Evolutionary conservation across 108 stramenopile genomes (phyloP).

Genomic region (Pseudonitzschia pungens): DNA sequence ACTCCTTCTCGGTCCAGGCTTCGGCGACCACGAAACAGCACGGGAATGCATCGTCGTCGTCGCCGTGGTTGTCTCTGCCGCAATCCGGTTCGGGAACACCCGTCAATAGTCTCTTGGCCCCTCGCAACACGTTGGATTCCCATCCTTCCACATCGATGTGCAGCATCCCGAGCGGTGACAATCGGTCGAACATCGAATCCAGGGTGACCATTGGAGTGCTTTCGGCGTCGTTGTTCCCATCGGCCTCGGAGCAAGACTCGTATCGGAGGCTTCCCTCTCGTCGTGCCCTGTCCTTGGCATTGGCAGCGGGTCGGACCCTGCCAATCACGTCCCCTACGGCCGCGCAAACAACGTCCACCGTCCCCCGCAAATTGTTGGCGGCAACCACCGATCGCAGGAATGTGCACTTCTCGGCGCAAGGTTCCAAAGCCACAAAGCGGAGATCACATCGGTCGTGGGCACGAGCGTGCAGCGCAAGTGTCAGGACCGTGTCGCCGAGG

Average conservation of each 20-base stretch:
- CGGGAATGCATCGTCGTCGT: neutral
- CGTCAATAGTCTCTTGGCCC: neutral
- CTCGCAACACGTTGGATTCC: slow-evolving; percentile 4
- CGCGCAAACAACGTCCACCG: neutral
- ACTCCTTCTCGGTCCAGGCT: slow-evolving; percentile 4
- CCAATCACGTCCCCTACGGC: neutral
- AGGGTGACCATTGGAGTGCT: neutral
- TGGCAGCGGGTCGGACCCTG: neutral
- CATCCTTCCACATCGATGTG: slow-evolving; percentile 8
- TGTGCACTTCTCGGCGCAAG: neutral
- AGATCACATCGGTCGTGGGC: neutral
- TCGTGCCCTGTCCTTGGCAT: neutral
- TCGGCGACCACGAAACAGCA: neutral
- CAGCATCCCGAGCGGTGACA: neutral
- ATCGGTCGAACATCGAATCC: neutral
- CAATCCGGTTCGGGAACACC: neutral
- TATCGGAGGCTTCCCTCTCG: slow-evolving; percentile 2
- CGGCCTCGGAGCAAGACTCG: neutral
- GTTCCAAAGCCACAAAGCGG: neutral
- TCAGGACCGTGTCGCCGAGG: slow-evolving; percentile 7
- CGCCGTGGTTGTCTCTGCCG: neutral
- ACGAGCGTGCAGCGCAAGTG: neutral
- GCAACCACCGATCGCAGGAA: neutral
- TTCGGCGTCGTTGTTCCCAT: neutral
- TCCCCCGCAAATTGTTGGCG: neutral